Evolutionary conservation across 2,329 filamentous ascomycete genomes (phyloP).

Genomic region (Coniella vitis): DNA sequence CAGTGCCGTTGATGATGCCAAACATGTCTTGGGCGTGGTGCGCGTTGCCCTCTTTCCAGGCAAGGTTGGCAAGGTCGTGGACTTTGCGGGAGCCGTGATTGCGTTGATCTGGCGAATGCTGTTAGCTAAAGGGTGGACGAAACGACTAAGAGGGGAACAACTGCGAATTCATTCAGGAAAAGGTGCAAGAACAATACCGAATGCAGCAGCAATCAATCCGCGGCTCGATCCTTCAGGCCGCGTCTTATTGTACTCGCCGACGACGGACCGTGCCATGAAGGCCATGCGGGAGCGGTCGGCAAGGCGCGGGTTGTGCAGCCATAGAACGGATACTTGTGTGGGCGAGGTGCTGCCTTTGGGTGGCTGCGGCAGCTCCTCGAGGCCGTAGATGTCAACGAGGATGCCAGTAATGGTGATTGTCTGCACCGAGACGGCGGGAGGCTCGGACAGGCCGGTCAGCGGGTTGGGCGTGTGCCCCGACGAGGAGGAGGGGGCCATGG

Average conservation of each 20-base stretch:
- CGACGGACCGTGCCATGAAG: constrained; percentile 60
- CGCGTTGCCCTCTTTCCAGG: constrained; percentile 73
- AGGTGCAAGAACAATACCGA: constrained; percentile 30
- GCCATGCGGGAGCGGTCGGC: constrained; percentile 67
- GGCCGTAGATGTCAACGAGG: constrained; percentile 71
- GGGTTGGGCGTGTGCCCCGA: constrained; percentile 14
- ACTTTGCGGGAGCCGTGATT: constrained; percentile 79
- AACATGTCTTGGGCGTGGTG: constrained; percentile 92
- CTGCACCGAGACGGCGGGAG: constrained; percentile 52
- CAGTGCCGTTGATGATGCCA: constrained; percentile 64
- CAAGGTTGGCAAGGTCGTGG: constrained; percentile 60
- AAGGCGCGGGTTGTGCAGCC: constrained; percentile 80
- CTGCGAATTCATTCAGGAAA: no score
- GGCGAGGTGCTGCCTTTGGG: constrained; percentile 22
- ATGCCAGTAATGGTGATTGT: constrained; percentile 72
- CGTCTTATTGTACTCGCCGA: constrained; percentile 59
- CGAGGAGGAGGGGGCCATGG: not conserved
- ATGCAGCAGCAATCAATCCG: constrained; percentile 73
- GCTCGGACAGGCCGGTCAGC: constrained; percentile 27
- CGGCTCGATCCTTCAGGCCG: constrained; percentile 25
- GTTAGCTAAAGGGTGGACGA: not conserved
- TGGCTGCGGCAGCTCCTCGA: constrained; percentile 57
- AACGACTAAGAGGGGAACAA: no score
- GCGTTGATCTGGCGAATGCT: constrained; percentile 57
- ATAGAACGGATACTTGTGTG: constrained; percentile 67